Conservation (phyloP, 176 grass and related monocot genomes). For the Zea luxurians region DNA sequence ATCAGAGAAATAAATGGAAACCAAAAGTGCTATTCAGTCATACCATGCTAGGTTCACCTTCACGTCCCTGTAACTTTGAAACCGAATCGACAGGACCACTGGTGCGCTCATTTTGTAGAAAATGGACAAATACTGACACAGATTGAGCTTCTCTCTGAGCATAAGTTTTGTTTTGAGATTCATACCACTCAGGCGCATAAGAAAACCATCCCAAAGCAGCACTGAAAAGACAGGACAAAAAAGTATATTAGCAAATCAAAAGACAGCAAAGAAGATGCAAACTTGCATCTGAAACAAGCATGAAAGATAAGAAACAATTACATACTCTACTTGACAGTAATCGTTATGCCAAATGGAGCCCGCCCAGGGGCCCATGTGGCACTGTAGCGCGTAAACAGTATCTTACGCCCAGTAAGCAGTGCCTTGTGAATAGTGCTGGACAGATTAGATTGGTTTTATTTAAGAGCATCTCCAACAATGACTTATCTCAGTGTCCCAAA, state of each 20-base stretch:
- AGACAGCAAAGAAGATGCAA: slow-evolving; percentile 34
- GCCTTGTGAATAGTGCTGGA: too few species aligned
- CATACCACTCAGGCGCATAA: slow-evolving; percentile 88
- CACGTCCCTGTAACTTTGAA: slow-evolving; percentile 61
- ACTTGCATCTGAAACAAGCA: slow-evolving; percentile 5
- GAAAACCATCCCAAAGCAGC: slow-evolving; percentile 99
- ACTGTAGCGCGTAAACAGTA: too few species aligned
- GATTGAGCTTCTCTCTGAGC: slow-evolving; percentile 92
- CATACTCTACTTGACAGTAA: slow-evolving; percentile 18
- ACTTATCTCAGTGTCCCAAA: too few species aligned
- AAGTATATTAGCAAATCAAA: slow-evolving; percentile 32
- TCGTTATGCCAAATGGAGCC: too few species aligned
- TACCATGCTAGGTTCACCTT: slow-evolving; percentile 78
- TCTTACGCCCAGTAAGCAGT: too few species aligned
- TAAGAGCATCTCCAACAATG: too few species aligned
- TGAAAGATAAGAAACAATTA: slow-evolving; percentile 5
- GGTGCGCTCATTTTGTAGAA: slow-evolving; percentile 66
- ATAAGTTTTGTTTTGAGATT: slow-evolving; percentile 89
- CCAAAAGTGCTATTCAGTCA: slow-evolving; percentile 31
- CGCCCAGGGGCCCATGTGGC: too few species aligned
- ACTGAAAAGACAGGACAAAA: slow-evolving; percentile 41
- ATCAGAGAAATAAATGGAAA: slow-evolving; percentile 1
- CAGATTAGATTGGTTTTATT: too few species aligned
- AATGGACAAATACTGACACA: slow-evolving; percentile 91
- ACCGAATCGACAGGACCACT: slow-evolving; percentile 51